Base-by-base conservation (phyloP, 306 rosid species). In the Crotalaria pallida region DNA sequence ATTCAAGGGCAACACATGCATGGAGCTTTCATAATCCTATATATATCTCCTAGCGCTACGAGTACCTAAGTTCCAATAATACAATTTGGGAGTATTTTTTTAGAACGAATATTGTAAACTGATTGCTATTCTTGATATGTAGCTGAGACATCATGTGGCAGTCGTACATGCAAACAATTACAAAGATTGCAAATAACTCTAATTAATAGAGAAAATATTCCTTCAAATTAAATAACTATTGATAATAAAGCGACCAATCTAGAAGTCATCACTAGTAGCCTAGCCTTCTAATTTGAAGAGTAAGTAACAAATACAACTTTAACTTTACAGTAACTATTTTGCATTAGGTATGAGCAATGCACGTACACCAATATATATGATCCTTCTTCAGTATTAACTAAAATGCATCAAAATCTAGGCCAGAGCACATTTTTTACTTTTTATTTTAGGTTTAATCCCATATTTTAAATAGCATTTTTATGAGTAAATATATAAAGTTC, bases 1-100 rank as follows among this genome's bases (percentile, higher is more conserved):
- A 69, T 26, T 40, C 2, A 7, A 21, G 43, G 77, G 21, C n/a
- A 70, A 51, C 36, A 43, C 40, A 34, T 67, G 33, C 15, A 10
- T 45, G 61, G 24, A 22, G 62, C 59, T 10, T 77, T 41, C 50
- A 11, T 9, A 44, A 22, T 27, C n/a, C 3, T 40, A 26, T 19
- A 21, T 19, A 21, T 31, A 33, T 40, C 18, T 47, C 0, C 5
- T 55, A 71, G 44, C 50, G 44, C 50, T 45, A 47, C 36, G 23
- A 8, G 41, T 74, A 40, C 48, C 56, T 47, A 58, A 7, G 36
- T 49, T 67, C 69, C 34, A 58, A 59, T 67, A 47, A 58, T 67
- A 51, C 47, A 11, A 10, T 33, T 47, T 4, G 34, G 19, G 5
- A 52, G 38, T 38, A 52, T 15, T 15, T 23, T 23, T 16, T 24